phyloP scores from a whole-genome alignment of 148 eudicot genomes.

The Dianthus caryophyllus region DNA sequence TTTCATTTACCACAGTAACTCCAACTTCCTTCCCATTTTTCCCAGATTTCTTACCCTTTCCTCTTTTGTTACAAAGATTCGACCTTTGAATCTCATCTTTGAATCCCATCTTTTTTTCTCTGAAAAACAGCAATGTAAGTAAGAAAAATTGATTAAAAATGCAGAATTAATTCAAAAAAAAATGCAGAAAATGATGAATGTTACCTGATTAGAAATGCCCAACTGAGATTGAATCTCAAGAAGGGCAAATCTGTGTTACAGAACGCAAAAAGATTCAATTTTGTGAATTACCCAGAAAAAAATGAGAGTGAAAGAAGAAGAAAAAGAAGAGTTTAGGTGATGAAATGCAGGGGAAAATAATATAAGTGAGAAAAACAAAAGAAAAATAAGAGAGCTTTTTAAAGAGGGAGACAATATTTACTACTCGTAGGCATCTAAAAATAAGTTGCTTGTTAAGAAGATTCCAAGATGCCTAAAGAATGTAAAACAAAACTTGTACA shows the following conservation, averaged over 20 bases:
- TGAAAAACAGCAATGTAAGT: not conserved
- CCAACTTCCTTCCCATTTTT: constrained; percentile 6
- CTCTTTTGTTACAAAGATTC: not conserved
- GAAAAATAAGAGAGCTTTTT: constrained; percentile 3
- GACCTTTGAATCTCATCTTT: not conserved
- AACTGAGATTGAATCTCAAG: constrained; percentile 10
- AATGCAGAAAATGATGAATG: too few species aligned
- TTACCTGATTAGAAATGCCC: not conserved
- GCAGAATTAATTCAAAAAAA: not conserved
- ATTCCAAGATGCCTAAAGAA: constrained; percentile 22
- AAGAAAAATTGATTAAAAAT: not conserved
- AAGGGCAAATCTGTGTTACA: not conserved
- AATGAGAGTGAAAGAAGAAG: constrained; percentile 3
- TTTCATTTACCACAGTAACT: not conserved
- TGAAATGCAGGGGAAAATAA: not conserved
- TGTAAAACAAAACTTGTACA: too few species aligned
- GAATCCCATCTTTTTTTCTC: not conserved
- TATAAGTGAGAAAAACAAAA: not conserved
- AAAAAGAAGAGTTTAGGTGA: constrained; percentile 5
- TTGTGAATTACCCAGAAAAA: not conserved
- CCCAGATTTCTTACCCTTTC: constrained; percentile 1
- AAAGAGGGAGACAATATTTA: not conserved
- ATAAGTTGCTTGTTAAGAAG: constrained; percentile 14
- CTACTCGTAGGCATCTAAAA: constrained; percentile 13
- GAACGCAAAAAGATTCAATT: not conserved